Conservation (phyloP, 768 basidiomycete genomes). For the Chalciporus chontae region DNA sequence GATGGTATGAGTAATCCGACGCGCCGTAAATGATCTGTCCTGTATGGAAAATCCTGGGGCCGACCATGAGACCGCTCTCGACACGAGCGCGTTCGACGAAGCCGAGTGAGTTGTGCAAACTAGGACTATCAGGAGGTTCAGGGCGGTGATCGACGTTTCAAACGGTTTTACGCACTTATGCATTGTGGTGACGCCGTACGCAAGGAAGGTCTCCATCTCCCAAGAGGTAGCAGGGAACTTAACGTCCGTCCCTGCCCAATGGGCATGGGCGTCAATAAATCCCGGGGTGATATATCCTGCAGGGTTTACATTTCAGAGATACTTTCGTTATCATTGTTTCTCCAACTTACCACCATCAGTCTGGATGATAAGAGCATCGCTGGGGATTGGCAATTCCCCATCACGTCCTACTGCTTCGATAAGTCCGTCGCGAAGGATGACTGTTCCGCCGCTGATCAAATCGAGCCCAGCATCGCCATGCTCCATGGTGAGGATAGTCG, state of each 20-base stretch:
- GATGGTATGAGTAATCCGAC: conserved; percentile 53
- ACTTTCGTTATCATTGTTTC: not conserved
- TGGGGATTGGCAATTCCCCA: conserved; percentile 32
- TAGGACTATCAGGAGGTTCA: conserved; percentile 45
- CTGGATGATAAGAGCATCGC: conserved; percentile 47
- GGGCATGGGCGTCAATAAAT: conserved; percentile 75
- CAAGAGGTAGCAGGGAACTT: conserved; percentile 63
- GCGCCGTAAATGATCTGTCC: conserved; percentile 53
- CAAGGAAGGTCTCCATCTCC: conserved; percentile 73
- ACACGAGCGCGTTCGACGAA: conserved; percentile 65
- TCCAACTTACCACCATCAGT: conserved; percentile 53
- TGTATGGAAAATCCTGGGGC: conserved; percentile 70
- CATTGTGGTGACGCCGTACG: conserved; percentile 72
- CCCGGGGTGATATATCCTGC: conserved; percentile 65
- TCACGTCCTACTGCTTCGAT: conserved; percentile 47
- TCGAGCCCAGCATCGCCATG: conserved; percentile 47
- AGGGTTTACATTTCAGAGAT: conserved; percentile 4
- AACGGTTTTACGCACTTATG: conserved; percentile 53
- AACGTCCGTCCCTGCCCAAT: conserved; percentile 56
- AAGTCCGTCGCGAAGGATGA: conserved; percentile 55
- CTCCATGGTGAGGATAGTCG: conserved; percentile 68
- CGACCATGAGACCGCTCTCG: conserved; percentile 65
- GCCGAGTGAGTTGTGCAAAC: conserved; percentile 55
- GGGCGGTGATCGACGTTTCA: not conserved
- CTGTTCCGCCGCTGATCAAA: conserved; percentile 47